phyloP scores from a whole-genome alignment of 176 grass and related monocot genomes.

The Musa acuminata region DNA sequence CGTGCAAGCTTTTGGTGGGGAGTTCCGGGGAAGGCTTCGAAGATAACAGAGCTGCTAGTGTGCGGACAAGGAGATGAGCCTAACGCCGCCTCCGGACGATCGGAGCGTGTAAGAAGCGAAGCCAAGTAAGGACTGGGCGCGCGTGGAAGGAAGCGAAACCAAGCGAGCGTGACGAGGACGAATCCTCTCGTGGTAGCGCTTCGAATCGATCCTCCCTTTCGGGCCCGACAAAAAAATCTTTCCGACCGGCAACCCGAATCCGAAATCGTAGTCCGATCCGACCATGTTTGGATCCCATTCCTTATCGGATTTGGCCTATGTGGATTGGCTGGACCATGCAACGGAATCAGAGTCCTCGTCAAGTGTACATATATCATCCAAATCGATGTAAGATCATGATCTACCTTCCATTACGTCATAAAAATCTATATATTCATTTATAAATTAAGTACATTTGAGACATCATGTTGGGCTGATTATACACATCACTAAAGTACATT shows the following conservation, averaged over 20 bases:
- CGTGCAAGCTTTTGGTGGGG: background rate
- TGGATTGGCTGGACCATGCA: background rate
- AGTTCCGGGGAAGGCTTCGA: background rate
- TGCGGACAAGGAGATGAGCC: background rate
- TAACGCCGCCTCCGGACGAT: background rate
- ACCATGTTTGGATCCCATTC: background rate
- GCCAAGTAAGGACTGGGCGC: conserved; percentile 12
- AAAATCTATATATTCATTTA: too few species aligned
- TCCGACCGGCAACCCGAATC: background rate
- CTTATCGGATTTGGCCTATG: background rate
- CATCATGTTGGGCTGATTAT: too few species aligned
- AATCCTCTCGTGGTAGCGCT: background rate
- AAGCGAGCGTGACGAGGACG: conserved; percentile 19
- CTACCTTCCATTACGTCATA: too few species aligned
- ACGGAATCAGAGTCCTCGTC: too few species aligned
- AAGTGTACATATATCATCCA: too few species aligned
- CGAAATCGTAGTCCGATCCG: background rate
- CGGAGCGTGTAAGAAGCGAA: conserved; percentile 10
- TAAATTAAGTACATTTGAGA: too few species aligned
- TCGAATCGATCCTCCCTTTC: background rate
- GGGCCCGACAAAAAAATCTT: background rate
- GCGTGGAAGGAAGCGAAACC: conserved; percentile 59
- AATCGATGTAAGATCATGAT: too few species aligned
- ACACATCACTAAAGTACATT: too few species aligned
- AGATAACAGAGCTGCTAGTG: background rate